A percentile compares a stretch with the other conserved stretches of the same genome.
These are phyloP conservation scores for Citrus maxima DNA, from an alignment of 345 rosid species.

Conservation along the genomic window DNA sequence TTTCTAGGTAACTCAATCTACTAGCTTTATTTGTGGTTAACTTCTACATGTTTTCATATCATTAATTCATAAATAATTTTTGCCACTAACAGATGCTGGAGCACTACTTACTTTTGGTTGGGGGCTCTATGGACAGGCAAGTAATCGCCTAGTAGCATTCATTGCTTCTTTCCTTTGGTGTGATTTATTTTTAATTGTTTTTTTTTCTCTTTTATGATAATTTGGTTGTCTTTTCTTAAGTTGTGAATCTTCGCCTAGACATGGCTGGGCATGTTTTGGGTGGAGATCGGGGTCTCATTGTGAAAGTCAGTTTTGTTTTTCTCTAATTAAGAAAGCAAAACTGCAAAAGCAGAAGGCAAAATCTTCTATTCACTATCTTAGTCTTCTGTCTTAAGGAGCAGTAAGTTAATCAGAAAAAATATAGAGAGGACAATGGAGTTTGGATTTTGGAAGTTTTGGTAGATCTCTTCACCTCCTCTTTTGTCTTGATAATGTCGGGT, in stretches of 20 bases:
- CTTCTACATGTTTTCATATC: not conserved
- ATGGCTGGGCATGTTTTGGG: not conserved
- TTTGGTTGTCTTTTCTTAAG: not conserved
- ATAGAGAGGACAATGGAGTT: not conserved
- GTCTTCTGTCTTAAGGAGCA: not conserved
- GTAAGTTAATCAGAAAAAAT: not conserved
- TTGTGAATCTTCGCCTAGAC: not conserved
- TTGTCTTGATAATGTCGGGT: not conserved
- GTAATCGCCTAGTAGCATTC: not conserved
- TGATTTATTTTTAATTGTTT: not conserved
- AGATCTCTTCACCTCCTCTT: not conserved
- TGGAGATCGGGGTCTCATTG: not conserved
- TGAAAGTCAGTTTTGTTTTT: not conserved
- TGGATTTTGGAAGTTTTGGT: not conserved
- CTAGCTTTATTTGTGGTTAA: not conserved
- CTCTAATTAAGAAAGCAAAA: not conserved
- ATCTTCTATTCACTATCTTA: not conserved
- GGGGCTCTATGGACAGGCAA: slow-evolving; percentile 99
- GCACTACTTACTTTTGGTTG: slow-evolving; percentile 96
- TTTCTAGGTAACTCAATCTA: not conserved
- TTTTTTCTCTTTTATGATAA: not conserved
- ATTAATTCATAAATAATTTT: slow-evolving; percentile 9
- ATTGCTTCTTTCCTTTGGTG: not conserved
- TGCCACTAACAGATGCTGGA: slow-evolving; percentile 75
- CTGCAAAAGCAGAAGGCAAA: not conserved